Percentiles rank a stretch among this genome's conserved stretches.
phyloP scores from a whole-genome alignment of 2,329 filamentous ascomycete species.

The Cordyceps cateniannulata region DNA sequence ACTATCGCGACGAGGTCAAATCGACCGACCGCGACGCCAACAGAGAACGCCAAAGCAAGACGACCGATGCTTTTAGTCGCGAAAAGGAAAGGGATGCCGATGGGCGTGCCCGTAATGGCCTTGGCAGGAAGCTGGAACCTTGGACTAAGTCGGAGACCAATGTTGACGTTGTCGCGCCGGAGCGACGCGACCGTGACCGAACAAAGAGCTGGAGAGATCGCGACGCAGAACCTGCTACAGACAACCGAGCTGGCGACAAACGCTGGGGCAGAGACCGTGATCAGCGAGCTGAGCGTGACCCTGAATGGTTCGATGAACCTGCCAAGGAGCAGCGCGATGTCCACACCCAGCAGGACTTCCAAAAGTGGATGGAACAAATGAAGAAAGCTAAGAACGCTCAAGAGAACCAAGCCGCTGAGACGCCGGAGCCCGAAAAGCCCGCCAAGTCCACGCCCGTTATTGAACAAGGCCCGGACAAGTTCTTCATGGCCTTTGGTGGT shows the following conservation, averaged over 20 bases:
- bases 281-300: constrained; percentile 65
- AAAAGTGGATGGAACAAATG: constrained; percentile 91
- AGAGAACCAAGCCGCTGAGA: constrained; percentile 24
- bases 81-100: constrained; percentile 49
- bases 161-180: constrained; percentile 25
- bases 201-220: constrained; percentile 57
- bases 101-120: constrained; percentile 56
- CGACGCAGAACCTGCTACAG: constrained; percentile 33
- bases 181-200: constrained; percentile 48
- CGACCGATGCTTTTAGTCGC: constrained; percentile 43
- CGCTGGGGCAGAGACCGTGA: constrained; percentile 47
- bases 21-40: constrained; percentile 49
- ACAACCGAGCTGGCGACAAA: constrained; percentile 38
- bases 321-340: constrained; percentile 61
- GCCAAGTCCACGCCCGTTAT: constrained; percentile 55
- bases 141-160: constrained; percentile 61
- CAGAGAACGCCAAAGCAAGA: constrained; percentile 40
- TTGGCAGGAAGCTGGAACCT: constrained; percentile 61
- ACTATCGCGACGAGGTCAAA: constrained; percentile 35
- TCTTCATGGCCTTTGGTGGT: constrained; percentile 57
- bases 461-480: constrained; percentile 67
- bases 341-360: constrained; percentile 85
- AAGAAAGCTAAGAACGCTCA: constrained; percentile 53
- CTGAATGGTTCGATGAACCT: constrained; percentile 82
- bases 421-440: constrained; percentile 29